Base-by-base conservation (phyloP, 2,329 filamentous ascomycete species). In the Colletotrichum ledebouriae region DNA sequence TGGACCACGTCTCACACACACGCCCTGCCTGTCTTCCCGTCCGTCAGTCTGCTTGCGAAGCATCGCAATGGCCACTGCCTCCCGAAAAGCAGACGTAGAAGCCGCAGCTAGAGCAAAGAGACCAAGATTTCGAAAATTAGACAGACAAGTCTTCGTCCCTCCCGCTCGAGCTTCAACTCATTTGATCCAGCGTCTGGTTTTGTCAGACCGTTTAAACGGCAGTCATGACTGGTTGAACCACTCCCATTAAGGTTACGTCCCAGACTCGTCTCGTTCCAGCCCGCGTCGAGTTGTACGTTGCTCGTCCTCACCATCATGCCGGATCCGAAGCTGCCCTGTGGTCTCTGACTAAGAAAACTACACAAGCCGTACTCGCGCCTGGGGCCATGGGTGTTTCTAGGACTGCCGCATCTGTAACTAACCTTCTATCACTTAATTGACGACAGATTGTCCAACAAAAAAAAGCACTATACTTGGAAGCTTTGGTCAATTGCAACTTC, bases 201-300 rank as follows among this genome's bases (percentile, higher is more conserved):
- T 53, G 53, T 53, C 39, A 53, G 22, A 39, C 41, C 47, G 53
- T 59, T 59, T 22, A 53, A 50, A 33, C 25, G 46, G 52, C 42
- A 50, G 33, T 41, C 52, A 58, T 52, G 53, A 59, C 61, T 64
- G 65, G 60, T 37, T 42, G 47, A 41, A 68, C 42, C 33, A 13
- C 46, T 11, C 47, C n/a, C 46, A 41, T 55, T 64, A 68, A 68
- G 65, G 60, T 68, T 68, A 42, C 55, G 65, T 68, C 65, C 65
- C 60, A 68, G 65, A 68, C 65, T 68, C 60, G 60, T 68, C 53
- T 68, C 55, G 65, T 68, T 68, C 65, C 65, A 68, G 65, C 60
- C 6, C 55, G 55, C 47, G 60, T 68, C 55, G 55, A 68, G 47
- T 41, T 53, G 60, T 59, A 64, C 41, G 47, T 34, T 64, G 53